A percentile compares a stretch with the other conserved stretches of the same genome.
Conservation (phyloP, 2,329 filamentous ascomycete species). For the Didymosphaeria variabile region DNA sequence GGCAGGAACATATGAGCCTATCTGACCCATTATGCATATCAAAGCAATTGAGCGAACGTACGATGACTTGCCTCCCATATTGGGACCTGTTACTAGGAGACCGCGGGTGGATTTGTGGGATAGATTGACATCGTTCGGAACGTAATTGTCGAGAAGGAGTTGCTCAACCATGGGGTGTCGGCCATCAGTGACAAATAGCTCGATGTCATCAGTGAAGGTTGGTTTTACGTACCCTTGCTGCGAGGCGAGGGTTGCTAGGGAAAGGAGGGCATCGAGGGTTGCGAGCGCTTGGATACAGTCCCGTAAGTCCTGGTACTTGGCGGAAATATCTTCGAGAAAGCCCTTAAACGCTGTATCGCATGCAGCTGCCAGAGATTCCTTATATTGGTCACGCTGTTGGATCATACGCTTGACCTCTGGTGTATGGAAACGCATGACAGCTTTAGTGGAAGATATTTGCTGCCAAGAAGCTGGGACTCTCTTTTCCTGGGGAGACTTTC, state of each 20-base stretch:
- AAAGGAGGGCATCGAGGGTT: slow-evolving; percentile 87
- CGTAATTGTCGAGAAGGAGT: slow-evolving; percentile 83
- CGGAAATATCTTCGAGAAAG: slow-evolving; percentile 76
- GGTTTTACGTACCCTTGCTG: slow-evolving; percentile 91
- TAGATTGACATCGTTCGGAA: slow-evolving; percentile 85
- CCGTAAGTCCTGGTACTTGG: slow-evolving; percentile 88
- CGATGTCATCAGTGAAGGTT: slow-evolving; percentile 69
- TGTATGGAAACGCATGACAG: slow-evolving; percentile 90
- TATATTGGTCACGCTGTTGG: slow-evolving; percentile 90
- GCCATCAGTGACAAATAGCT: slow-evolving; percentile 76
- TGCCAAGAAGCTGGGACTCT: slow-evolving; percentile 92
- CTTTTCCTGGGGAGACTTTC: slow-evolving; percentile 73
- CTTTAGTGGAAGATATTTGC: slow-evolving; percentile 95
- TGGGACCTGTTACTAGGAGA: slow-evolving; percentile 92
- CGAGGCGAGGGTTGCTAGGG: slow-evolving; percentile 81
- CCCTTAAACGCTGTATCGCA: slow-evolving; percentile 83
- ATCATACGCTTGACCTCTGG: slow-evolving; percentile 86
- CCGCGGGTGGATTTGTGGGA: slow-evolving; percentile 67
- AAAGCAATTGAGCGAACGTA: slow-evolving; percentile 94
- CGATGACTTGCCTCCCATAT: slow-evolving; percentile 99
- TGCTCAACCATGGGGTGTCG: slow-evolving; percentile 97
- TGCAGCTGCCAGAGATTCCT: slow-evolving; percentile 88
- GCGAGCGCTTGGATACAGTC: slow-evolving; percentile 88
- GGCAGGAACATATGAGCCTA: slow-evolving; percentile 93
- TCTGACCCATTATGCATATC: slow-evolving; percentile 91